Evolutionary conservation across 164 flowering plant species (phyloP), one percentile per base, ranked within the genome.

Genomic region (Tinospora cordifolia): DNA sequence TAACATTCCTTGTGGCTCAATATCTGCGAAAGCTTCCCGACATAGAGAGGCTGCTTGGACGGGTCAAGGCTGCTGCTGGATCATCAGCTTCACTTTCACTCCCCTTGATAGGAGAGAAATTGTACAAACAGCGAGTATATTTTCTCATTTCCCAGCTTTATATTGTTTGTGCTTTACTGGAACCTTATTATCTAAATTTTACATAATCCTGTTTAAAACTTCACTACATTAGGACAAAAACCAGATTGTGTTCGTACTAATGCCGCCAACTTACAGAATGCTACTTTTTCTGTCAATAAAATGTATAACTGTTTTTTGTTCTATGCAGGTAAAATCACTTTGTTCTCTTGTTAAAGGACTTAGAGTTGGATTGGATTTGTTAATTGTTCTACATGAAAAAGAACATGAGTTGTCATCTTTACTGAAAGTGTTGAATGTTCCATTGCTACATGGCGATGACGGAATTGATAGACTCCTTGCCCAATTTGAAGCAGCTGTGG

Each of bases 401-500:
- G 82, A 74, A 27, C 73, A 70, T 51, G 39, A 81, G 1, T 51
- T 75, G n/a, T 73, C 77, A 7, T 78, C 66, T 34, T 51, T 93
- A 14, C 76, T 79, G 39, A 84, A 83, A 75, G 54, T 87, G 64
- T 40, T 85, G 72, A 79, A 77, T 63, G 77, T 89, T 77, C 89
- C 97, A 47, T n/a, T 74, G 63, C 72, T 84, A 44, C 70, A 69
- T 77, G 92, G 91, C 21, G 74, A 46, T 46, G 66, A 76, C 72
- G 94, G 88, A 67, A 88, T 92, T 71, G 85, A 85, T 75, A 72
- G 79, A 75, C 83, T 79, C 71, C 94, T 92, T 72, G 24, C 80
- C n/a, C 91, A 95, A 70, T 81, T 92, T 77, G 97, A 95, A 85
- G 92, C 90, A 73, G 97, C 99, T 63, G 68, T 90, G 62, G 93